Conservation (phyloP, 805 yeast genomes). For the Cyberlindnera bimundalis region DNA sequence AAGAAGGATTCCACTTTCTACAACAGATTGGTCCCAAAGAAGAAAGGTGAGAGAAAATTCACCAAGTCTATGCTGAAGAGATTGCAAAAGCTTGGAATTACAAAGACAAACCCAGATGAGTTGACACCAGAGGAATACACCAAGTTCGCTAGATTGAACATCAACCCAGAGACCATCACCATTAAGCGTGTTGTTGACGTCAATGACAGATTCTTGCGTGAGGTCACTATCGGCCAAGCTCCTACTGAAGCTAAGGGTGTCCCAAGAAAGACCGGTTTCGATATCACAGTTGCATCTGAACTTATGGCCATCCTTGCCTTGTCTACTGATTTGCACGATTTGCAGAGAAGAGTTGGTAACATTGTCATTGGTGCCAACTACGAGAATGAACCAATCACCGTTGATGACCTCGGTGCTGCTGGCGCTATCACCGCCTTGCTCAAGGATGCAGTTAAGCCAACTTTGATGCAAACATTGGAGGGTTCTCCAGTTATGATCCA, state of each 20-base stretch:
- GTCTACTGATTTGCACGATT: conserved; percentile 63
- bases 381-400: conserved; percentile 70
- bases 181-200: conserved; percentile 85
- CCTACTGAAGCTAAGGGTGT: conserved; percentile 70
- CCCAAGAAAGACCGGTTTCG: conserved; percentile 73
- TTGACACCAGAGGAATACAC: conserved; percentile 66
- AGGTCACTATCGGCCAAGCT: conserved; percentile 75
- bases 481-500: conserved; percentile 87
- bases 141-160: conserved; percentile 64
- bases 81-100: conserved; percentile 63
- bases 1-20: conserved; percentile 65
- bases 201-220: conserved; percentile 77
- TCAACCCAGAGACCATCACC: conserved; percentile 76
- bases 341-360: conserved; percentile 70
- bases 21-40: conserved; percentile 71
- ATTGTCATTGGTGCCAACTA: conserved; percentile 71
- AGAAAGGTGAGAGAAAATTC: conserved; percentile 66
- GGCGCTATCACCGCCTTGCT: conserved; percentile 82
- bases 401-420: conserved; percentile 82
- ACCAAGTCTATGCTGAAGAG: conserved; percentile 66
- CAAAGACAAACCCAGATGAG: conserved; percentile 67
- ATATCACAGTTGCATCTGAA: conserved; percentile 82
- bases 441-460: conserved; percentile 81
- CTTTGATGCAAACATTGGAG: conserved; percentile 83
- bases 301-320: conserved; percentile 83